Conservation (phyloP, 257 asterid species). For the Hygrophila difformis region DNA sequence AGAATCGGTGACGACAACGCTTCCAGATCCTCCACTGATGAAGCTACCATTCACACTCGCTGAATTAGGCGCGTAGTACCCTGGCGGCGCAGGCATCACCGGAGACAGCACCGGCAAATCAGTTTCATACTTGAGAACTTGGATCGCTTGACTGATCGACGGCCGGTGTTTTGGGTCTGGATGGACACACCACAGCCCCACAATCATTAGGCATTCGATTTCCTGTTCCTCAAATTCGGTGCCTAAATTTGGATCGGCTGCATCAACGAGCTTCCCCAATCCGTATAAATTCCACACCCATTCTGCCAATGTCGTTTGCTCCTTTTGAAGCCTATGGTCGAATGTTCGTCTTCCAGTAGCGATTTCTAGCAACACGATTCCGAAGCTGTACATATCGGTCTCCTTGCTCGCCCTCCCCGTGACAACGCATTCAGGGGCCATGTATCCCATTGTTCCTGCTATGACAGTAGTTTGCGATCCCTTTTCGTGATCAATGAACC, state of each 20-base stretch:
- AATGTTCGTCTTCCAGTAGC: slow-evolving; percentile 7
- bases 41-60: too few relatives aligned
- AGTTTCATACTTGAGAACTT: slow-evolving; percentile 8
- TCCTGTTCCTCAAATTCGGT: slow-evolving; percentile 6
- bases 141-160: slow-evolving; percentile 18
- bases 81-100: neutral
- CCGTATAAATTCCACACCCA: slow-evolving; percentile 16
- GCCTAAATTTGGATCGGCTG: slow-evolving; percentile 10
- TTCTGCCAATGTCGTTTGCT: slow-evolving; percentile 8
- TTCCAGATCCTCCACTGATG: too few relatives aligned
- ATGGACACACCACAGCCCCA: slow-evolving; percentile 21
- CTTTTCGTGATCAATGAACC: slow-evolving; percentile 38
- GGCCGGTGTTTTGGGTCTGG: slow-evolving; percentile 14
- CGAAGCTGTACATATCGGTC: slow-evolving; percentile 10
- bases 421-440: slow-evolving; percentile 15
- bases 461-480: slow-evolving; percentile 26
- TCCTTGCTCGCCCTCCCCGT: slow-evolving; percentile 9
- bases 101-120: neutral
- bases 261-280: slow-evolving; percentile 4
- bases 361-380: slow-evolving; percentile 10
- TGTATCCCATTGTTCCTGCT: slow-evolving; percentile 27
- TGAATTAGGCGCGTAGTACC: too few relatives aligned
- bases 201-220: slow-evolving; percentile 9
- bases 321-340: neutral
- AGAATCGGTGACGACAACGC: too few relatives aligned